phyloP scores from a whole-genome alignment of 495 filamentous ascomycete genomes.

The Aspergillus hancockii region DNA sequence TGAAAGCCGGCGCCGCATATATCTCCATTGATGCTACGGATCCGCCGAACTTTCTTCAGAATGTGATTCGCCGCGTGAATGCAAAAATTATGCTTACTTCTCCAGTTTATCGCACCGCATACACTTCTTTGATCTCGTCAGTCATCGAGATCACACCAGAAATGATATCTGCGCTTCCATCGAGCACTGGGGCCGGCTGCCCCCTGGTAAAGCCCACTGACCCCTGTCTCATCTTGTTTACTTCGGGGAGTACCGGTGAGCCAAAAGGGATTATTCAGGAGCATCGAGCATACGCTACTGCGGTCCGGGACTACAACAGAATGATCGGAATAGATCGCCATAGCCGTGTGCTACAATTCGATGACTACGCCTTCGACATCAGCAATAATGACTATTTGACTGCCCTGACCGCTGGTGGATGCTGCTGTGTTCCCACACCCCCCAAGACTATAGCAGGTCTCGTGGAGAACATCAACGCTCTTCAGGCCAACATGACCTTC shows the following conservation, averaged over 20 bases:
- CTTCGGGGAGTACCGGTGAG: slow-evolving; percentile 46
- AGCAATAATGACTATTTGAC: slow-evolving; percentile 44
- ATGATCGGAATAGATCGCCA: slow-evolving; percentile 19
- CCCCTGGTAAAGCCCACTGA: slow-evolving; percentile 16
- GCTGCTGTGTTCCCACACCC: slow-evolving; percentile 46
- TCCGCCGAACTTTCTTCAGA: slow-evolving; percentile 34
- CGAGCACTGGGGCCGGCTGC: not conserved
- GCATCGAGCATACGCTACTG: slow-evolving; percentile 41
- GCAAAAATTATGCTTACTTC: slow-evolving; percentile 23
- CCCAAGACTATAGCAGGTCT: slow-evolving; percentile 32
- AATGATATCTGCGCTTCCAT: slow-evolving; percentile 5
- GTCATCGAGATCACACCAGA: slow-evolving; percentile 15
- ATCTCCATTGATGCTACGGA: slow-evolving; percentile 52
- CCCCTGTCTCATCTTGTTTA: slow-evolving; percentile 39
- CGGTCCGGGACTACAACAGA: slow-evolving; percentile 22
- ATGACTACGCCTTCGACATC: slow-evolving; percentile 48
- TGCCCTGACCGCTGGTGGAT: slow-evolving; percentile 45
- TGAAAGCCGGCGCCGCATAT: slow-evolving; percentile 46
- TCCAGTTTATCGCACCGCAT: slow-evolving; percentile 9
- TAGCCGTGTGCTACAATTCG: slow-evolving; percentile 45
- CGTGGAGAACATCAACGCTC: slow-evolving; percentile 29
- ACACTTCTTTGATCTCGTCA: not conserved
- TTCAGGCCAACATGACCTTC: slow-evolving; percentile 41
- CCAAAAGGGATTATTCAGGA: slow-evolving; percentile 53
- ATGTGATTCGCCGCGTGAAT: slow-evolving; percentile 20